A percentile compares a stretch with the other conserved stretches of the same genome.
These are phyloP conservation scores for Aspergillus carlsbadensis DNA, from an alignment of 495 filamentous ascomycete genomes.

Conservation along the genomic window DNA sequence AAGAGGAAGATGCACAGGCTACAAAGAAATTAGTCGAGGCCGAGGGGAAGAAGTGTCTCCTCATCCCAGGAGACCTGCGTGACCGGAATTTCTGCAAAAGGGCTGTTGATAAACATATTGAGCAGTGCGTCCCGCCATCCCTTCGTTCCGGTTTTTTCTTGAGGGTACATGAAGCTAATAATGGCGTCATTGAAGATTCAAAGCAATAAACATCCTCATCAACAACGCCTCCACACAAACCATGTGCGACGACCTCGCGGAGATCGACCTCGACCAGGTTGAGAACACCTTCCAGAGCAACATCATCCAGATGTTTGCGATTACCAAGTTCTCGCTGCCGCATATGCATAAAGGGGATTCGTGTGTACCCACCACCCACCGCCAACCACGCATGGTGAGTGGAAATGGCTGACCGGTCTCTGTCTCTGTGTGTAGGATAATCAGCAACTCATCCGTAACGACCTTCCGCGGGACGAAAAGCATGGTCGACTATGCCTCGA, in stretches of 20 bases:
- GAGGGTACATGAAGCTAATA: neutral
- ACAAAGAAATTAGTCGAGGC: slow-evolving; percentile 53
- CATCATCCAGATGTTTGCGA: slow-evolving; percentile 60
- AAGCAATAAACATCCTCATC: slow-evolving; percentile 54
- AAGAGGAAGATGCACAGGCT: slow-evolving; percentile 53
- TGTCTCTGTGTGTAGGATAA: slow-evolving; percentile 45
- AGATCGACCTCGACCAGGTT: slow-evolving; percentile 53
- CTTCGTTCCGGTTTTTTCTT: neutral
- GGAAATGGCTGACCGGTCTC: too few species aligned
- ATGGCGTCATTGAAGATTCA: slow-evolving; percentile 28
- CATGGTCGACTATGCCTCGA: slow-evolving; percentile 60
- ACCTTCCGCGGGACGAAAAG: slow-evolving; percentile 51
- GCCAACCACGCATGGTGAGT: neutral
- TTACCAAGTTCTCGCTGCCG: slow-evolving; percentile 58
- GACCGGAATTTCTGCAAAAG: slow-evolving; percentile 44
- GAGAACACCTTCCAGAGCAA: slow-evolving; percentile 57
- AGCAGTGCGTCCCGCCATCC: slow-evolving; percentile 25
- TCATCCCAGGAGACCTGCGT: slow-evolving; percentile 49
- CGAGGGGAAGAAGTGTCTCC: slow-evolving; percentile 43
- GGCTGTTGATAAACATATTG: slow-evolving; percentile 52
- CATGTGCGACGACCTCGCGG: slow-evolving; percentile 47
- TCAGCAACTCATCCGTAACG: slow-evolving; percentile 58
- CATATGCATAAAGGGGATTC: slow-evolving; percentile 54
- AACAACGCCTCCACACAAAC: slow-evolving; percentile 63
- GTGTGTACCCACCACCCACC: slow-evolving; percentile 12